These are phyloP conservation scores for Diaporthe eres DNA, from an alignment of 2,329 filamentous ascomycete genomes.

Conservation along the genomic window DNA sequence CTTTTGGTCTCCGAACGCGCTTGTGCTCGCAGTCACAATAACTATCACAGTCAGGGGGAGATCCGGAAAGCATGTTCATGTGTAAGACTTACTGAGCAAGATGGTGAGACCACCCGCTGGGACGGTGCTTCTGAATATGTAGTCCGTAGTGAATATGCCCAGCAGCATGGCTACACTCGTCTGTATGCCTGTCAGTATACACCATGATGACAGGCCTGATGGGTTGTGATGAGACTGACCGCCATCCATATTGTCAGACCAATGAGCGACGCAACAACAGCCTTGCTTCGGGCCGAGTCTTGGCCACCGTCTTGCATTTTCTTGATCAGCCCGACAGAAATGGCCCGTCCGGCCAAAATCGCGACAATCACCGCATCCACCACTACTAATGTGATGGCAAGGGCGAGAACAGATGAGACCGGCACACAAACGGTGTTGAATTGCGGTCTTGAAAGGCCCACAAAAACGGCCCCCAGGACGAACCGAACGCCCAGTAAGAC, in stretches of 20 bases:
- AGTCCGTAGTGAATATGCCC: slow-evolving; percentile 58
- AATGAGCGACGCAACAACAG: slow-evolving; percentile 57
- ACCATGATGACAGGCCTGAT: not conserved
- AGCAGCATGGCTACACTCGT: slow-evolving; percentile 66
- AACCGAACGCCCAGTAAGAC: slow-evolving; percentile 62
- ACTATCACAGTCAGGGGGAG: slow-evolving; percentile 46
- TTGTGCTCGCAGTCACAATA: slow-evolving; percentile 57
- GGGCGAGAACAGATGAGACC: slow-evolving; percentile 57
- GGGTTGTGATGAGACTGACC: slow-evolving; percentile 54
- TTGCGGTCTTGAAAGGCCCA: slow-evolving; percentile 67
- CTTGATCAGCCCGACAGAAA: slow-evolving; percentile 54
- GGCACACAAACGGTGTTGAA: slow-evolving; percentile 68
- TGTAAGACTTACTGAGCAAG: slow-evolving; percentile 60
- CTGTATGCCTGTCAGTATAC: slow-evolving; percentile 51
- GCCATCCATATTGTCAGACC: slow-evolving; percentile 68
- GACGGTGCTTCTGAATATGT: slow-evolving; percentile 63
- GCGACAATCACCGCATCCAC: slow-evolving; percentile 62
- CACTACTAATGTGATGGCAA: slow-evolving; percentile 61
- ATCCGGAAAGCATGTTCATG: not conserved
- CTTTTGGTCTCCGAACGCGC: slow-evolving; percentile 48
- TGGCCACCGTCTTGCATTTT: slow-evolving; percentile 50
- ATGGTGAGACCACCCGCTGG: slow-evolving; percentile 65
- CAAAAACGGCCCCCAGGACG: slow-evolving; percentile 67
- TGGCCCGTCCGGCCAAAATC: slow-evolving; percentile 57
- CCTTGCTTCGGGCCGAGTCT: slow-evolving; percentile 53